Percentiles rank a stretch among this genome's conserved stretches.
Conservation (phyloP, 1,284 basidiomycete genomes). For the Cutaneotrichosporon sp. region DNA sequence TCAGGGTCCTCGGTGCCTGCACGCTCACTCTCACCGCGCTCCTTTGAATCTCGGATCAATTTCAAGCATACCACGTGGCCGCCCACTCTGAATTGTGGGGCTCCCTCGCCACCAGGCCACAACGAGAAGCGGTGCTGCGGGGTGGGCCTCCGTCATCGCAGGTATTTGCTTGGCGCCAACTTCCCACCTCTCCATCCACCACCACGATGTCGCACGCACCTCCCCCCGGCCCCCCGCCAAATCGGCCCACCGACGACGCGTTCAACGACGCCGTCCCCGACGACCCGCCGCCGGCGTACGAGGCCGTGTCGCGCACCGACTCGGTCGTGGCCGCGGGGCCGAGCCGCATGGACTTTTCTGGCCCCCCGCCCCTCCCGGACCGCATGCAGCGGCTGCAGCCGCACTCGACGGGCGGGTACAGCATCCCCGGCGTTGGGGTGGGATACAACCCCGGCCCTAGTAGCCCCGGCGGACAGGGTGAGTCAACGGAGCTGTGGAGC, state of each 20-base stretch:
- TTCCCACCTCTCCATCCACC: not conserved
- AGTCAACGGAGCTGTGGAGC: not conserved
- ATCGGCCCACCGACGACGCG: slow-evolving; percentile 9
- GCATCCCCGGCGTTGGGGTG: slow-evolving; percentile 39
- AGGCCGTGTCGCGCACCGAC: slow-evolving; percentile 22
- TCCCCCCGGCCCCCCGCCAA: slow-evolving; percentile 5
- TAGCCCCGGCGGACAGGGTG: not conserved
- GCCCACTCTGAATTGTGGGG: not conserved
- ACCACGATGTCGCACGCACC: slow-evolving; percentile 7
- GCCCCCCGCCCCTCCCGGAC: slow-evolving; percentile 50
- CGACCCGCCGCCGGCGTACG: slow-evolving; percentile 45
- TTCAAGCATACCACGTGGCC: not conserved
- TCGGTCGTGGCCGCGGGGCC: slow-evolving; percentile 40
- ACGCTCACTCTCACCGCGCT: not conserved
- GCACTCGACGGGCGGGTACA: slow-evolving; percentile 26
- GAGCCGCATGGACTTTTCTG: slow-evolving; percentile 45
- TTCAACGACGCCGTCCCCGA: slow-evolving; percentile 30
- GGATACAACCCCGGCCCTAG: slow-evolving; percentile 36
- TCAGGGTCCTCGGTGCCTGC: not conserved
- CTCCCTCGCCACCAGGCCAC: not conserved
- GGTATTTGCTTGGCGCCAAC: not conserved
- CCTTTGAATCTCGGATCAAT: not conserved
- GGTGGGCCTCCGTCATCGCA: not conserved
- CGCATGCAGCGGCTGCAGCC: slow-evolving; percentile 19
- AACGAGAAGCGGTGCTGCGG: not conserved